Conservation (phyloP, 805 yeast genomes). For the Pichia californica region DNA sequence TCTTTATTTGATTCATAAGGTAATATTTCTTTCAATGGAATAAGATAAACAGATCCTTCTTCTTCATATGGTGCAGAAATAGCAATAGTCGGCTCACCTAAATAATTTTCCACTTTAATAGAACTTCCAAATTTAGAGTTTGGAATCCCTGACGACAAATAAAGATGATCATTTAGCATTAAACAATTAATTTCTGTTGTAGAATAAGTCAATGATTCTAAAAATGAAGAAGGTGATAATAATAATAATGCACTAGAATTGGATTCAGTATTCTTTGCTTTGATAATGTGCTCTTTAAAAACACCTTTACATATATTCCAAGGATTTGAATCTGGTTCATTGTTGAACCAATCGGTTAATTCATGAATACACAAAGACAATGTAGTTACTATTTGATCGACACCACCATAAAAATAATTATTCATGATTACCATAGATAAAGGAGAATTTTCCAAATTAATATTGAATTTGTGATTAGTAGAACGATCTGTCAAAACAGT, state of each 20-base stretch:
- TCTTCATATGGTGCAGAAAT: constrained; percentile 47
- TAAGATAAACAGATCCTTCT: constrained; percentile 38
- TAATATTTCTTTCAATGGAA: constrained; percentile 32
- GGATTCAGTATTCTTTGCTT: background rate
- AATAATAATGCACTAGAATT: too few relatives aligned
- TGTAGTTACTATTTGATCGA: constrained; percentile 39
- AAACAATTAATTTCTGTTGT: background rate
- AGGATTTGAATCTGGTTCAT: constrained; percentile 20
- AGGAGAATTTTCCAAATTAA: constrained; percentile 33
- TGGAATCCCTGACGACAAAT: constrained; percentile 15
- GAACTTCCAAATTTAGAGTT: constrained; percentile 43
- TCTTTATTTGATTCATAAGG: background rate
- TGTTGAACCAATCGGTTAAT: constrained; percentile 37
- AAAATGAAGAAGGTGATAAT: too few relatives aligned
- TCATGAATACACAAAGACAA: constrained; percentile 33
- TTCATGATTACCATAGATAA: constrained; percentile 37
- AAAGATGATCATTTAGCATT: constrained; percentile 1
- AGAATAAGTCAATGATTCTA: background rate
- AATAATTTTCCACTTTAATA: constrained; percentile 37
- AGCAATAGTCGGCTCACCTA: constrained; percentile 35
- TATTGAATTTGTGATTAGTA: constrained; percentile 7
- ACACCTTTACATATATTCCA: constrained; percentile 31
- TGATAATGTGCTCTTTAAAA: constrained; percentile 9
- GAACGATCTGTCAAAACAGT: constrained; percentile 11
- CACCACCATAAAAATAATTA: constrained; percentile 47